A percentile compares a stretch with the other conserved stretches of the same genome.
Conservation (phyloP, 2,329 filamentous ascomycete species). For the Fusarium sp. region DNA sequence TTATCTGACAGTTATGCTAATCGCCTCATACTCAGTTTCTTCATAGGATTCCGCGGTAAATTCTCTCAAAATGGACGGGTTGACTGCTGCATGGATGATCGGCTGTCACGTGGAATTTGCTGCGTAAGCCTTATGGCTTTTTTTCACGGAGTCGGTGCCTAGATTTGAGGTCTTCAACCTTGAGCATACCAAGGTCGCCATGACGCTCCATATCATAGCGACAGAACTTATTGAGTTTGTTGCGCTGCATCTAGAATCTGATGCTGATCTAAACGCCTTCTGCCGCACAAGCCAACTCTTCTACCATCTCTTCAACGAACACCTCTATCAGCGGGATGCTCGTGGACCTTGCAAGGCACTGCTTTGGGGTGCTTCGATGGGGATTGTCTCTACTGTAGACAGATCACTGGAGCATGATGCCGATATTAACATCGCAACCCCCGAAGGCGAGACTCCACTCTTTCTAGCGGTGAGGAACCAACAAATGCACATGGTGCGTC, state of each 20-base stretch:
- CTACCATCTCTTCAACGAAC: background rate
- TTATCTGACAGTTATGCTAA: too few relatives aligned
- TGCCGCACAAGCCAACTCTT: slow-evolving; percentile 3
- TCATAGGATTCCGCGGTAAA: too few relatives aligned
- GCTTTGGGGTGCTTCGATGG: background rate
- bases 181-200: fast-evolving
- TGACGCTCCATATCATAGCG: slow-evolving; percentile 6
- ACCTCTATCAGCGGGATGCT: slow-evolving; percentile 8
- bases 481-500: background rate
- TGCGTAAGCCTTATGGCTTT: too few relatives aligned
- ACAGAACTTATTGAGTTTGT: slow-evolving; percentile 20
- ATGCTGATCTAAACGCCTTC: background rate
- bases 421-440: background rate
- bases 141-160: too few relatives aligned
- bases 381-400: background rate
- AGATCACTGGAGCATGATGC: background rate
- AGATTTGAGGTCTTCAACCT: fast-evolving
- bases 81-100: too few relatives aligned
- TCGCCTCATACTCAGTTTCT: too few relatives aligned
- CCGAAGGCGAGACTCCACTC: background rate
- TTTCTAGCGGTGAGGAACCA: background rate
- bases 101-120: too few relatives aligned
- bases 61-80: too few relatives aligned
- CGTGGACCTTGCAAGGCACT: background rate
- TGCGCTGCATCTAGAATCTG: background rate